Base-by-base conservation (phyloP, 2,329 filamentous ascomycete species). In the Pseudogymnoascus sp. region DNA sequence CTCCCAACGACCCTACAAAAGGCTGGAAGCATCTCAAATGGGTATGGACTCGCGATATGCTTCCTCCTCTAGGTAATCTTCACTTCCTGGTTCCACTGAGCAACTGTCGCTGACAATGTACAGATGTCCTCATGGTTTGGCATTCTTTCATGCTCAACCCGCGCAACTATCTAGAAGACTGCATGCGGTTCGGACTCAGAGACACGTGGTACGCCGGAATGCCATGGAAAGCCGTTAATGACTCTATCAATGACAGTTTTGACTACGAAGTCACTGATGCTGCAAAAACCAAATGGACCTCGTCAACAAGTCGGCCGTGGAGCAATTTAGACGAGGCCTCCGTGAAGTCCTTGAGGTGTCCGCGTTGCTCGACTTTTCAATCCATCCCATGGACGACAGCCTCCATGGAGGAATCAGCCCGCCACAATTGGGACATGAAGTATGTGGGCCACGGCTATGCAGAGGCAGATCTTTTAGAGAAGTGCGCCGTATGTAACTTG, bases 131-230 rank as follows among this genome's bases (percentile, higher is more conserved):
- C 18, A 89, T 92, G 87, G 85, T 92, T 0, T 90, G 87, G 86
- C 90, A 93, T 73, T 78, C 88, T 0, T 89, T 90, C 70, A 87
- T 90, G 83, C 82, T 93, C 2, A 92, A 92, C 68, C 90, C 90
- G 0, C 79, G 87, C 42, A 78, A 77, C n/a, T 92, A 86, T 70
- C 80, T 91, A 3, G 88, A 92, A 69, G 90, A 93, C 71, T 86
- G 85, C 69, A 76, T 91, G 63, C 80, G 88, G 6, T 74, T 78
- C 28, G 84, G 83, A 0, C 67, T 79, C 2, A 77, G 78, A 63
- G 76, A 81, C 28, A 72, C 83, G 2, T 92, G 88, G 86, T 75
- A 77, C 1, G 78, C 80, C 0, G 83, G 84, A 0, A 79, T 93
- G 66, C 90, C 89, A 0, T 92, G 88, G 88, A 69, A 78, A 12